Evolutionary conservation across 805 yeast genomes (phyloP).

Genomic region (Danielia reshetovae): DNA sequence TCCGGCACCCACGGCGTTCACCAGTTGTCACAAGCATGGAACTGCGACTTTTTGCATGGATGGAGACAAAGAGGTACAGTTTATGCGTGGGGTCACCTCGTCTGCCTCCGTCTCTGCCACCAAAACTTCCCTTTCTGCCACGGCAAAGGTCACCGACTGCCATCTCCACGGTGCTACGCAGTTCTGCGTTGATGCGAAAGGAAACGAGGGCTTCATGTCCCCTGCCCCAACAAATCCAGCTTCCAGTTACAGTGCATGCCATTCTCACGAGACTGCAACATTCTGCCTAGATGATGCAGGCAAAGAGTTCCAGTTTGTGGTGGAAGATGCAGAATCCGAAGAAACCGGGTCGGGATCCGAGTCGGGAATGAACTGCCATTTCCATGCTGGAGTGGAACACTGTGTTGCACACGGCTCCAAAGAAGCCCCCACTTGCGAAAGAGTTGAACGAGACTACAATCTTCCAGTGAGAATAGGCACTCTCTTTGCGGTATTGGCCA

Average conservation of each 20-base stretch:
- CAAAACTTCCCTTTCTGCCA: no score
- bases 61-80: constrained; percentile 2
- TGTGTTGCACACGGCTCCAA: constrained; percentile 16
- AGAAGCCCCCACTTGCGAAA: constrained; percentile 14
- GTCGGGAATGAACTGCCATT: constrained; percentile 23
- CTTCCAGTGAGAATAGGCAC: constrained; percentile 27
- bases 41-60: constrained; percentile 4
- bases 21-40: constrained; percentile 6
- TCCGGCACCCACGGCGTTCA: not conserved
- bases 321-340: not conserved
- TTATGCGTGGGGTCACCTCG: not conserved
- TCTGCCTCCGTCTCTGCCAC: not conserved
- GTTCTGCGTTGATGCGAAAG: constrained; percentile 19
- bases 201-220: constrained; percentile 19
- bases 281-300: constrained; percentile 4
- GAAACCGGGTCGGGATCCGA: no score
- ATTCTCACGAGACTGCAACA: constrained; percentile 2
- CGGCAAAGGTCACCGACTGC: constrained; percentile 14
- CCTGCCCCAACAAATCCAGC: constrained; percentile 16
- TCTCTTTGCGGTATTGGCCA: constrained; percentile 6
- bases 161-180: constrained; percentile 19
- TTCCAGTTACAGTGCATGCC: constrained; percentile 4
- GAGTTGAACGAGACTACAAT: constrained; percentile 16
- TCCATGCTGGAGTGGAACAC: constrained; percentile 33
- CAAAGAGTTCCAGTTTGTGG: constrained; percentile 2